A percentile compares a stretch with the other conserved stretches of the same genome.
phyloP scores from a whole-genome alignment of 2,329 filamentous ascomycete species.

The Ascochyta fabae region DNA sequence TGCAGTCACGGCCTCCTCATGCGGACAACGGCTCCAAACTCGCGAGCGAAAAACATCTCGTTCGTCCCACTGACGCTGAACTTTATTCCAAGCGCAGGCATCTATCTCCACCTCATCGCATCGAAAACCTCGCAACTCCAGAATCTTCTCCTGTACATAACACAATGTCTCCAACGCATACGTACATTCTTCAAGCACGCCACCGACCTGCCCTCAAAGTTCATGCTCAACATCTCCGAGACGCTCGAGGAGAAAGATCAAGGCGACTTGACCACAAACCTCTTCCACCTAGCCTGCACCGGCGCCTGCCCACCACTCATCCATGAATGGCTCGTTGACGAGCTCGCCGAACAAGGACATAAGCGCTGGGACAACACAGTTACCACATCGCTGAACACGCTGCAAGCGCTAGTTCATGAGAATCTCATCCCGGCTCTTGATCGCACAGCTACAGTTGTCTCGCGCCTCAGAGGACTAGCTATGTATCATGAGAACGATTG shows the following conservation, averaged over 20 bases:
- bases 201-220: conserved; percentile 78
- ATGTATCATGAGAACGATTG: conserved; percentile 74
- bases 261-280: conserved; percentile 73
- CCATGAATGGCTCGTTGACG: conserved; percentile 87
- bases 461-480: conserved; percentile 81
- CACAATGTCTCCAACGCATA: conserved; percentile 80
- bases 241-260: conserved; percentile 71
- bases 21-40: conserved; percentile 43
- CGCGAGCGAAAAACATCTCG: conserved; percentile 43
- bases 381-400: conserved; percentile 74
- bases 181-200: conserved; percentile 82
- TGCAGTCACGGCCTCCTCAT: conserved; percentile 80
- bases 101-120: conserved; percentile 82
- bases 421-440: conserved; percentile 89
- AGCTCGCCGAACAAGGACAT: conserved; percentile 73
- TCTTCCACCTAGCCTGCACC: conserved; percentile 85
- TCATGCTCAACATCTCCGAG: conserved; percentile 77
- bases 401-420: conserved; percentile 81
- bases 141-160: conserved; percentile 83
- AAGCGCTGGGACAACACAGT: conserved; percentile 96
- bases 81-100: conserved; percentile 78
- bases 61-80: conserved; percentile 77
- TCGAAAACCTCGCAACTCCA: conserved; percentile 88
- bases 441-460: conserved; percentile 79
- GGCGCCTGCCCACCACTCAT: conserved; percentile 78